These are phyloP conservation scores for Boletus austroedulis DNA, from an alignment of 1,284 basidiomycete genomes.

Conservation along the genomic window DNA sequence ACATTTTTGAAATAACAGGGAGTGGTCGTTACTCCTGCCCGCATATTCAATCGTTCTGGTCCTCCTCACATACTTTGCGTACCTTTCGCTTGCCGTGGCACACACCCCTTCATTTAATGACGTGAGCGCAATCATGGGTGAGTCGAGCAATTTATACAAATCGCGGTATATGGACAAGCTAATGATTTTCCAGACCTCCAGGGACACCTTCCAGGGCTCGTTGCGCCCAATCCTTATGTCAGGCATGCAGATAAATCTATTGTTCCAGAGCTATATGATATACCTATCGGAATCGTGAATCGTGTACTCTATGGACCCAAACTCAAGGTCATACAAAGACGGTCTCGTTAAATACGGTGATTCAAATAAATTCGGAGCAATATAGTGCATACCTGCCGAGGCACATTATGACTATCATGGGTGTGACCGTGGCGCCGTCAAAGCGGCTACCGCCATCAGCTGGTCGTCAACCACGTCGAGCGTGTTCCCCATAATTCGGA, in stretches of 20 bases:
- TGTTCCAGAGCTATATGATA: constrained; percentile 70
- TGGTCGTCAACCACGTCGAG: constrained; percentile 3
- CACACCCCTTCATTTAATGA: constrained; percentile 71
- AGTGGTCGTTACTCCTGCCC: constrained; percentile 85
- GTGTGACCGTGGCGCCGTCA: neutral
- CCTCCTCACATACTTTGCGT: constrained; percentile 75
- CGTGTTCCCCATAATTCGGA: constrained; percentile 6
- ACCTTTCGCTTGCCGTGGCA: constrained; percentile 71
- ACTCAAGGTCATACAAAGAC: constrained; percentile 14
- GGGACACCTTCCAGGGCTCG: constrained; percentile 45
- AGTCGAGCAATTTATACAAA: constrained; percentile 18
- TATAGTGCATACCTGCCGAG: constrained; percentile 3
- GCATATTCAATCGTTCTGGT: constrained; percentile 73
- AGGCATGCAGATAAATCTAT: constrained; percentile 44
- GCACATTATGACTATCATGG: constrained; percentile 15
- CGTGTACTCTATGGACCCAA: constrained; percentile 55
- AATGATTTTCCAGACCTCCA: constrained; percentile 47
- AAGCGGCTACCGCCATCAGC: neutral
- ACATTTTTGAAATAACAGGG: constrained; percentile 39
- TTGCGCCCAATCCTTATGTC: constrained; percentile 46
- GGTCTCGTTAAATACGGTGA: constrained; percentile 24
- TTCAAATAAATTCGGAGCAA: constrained; percentile 9
- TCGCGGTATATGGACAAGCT: constrained; percentile 12
- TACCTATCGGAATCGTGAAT: constrained; percentile 80
- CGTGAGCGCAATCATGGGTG: constrained; percentile 63